Base-by-base conservation (phyloP, 257 asterid species). In the Solanum chaucha region DNA sequence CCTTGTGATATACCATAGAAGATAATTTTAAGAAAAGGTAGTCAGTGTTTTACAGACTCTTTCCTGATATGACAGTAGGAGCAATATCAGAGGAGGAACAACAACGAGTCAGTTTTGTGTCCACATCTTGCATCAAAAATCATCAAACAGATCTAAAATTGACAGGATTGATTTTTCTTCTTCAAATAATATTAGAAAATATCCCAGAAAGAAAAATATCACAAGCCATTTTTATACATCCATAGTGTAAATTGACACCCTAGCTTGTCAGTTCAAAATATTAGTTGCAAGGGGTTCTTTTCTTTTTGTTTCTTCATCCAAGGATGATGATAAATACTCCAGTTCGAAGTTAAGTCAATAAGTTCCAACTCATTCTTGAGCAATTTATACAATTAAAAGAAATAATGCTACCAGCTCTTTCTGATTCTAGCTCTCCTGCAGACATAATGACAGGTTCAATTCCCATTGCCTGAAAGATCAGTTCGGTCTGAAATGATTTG, bases 351-450 rank as follows among this genome's bases (percentile, higher is more conserved):
- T 35, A 0, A 12, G 73, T 6, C 26, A 84, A 61, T 59, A 55
- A 14, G 38, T 40, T 44, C 84, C 20, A 77, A 77, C 3, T 78
- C 84, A 41, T 44, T 78, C 64, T 78, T 78, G 61, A 24, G 84
- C 24, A 77, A 77, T 24, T 78, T 44, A 8, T 44, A 64, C 14
- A 22, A 19, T 26, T 61, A n/a, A 35, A 30, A 58, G 44, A 81
- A 77, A 61, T 30, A 64, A 87, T 55, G 90, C 61, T 90, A 95
- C 99, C 99, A 46, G 99, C 99, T 89, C 96, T 93, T 90, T 96
- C 99, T 83, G 99, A 96, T 91, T 96, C 99, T 89, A 96, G 88
- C 89, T 96, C 99, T 86, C 99, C 99, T 73, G 99, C 98, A 82
- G 99, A 96, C 99, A 96, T 96, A 68, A 95, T 92, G 87, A 96